phyloP scores from a whole-genome alignment of 139 green algal genomes.

The Protoeuglena noctilucae region DNA sequence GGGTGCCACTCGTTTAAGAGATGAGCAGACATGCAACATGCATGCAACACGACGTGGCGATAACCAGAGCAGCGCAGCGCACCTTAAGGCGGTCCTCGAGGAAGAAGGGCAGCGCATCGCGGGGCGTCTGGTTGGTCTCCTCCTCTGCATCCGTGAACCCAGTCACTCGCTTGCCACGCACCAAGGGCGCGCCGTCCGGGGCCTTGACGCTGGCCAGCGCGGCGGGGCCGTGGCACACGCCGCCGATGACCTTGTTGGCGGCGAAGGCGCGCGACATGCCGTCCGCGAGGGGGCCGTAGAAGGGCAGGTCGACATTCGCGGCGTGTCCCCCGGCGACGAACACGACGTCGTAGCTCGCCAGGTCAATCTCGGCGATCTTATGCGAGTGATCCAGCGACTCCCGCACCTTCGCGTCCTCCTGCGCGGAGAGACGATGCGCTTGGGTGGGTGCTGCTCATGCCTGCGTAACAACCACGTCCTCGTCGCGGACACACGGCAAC shows the following conservation, averaged over 20 bases:
- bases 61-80: too few relatives aligned
- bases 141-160: slow-evolving; percentile 29
- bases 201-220: slow-evolving; percentile 18
- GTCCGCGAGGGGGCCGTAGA: slow-evolving; percentile 2
- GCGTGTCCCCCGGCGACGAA: slow-evolving; percentile 25
- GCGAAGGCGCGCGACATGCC: slow-evolving; percentile 12
- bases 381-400: slow-evolving; percentile 12
- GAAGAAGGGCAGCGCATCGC: background rate
- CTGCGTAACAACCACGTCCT: background rate
- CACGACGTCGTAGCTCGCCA: slow-evolving; percentile 16
- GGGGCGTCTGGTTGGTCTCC: background rate
- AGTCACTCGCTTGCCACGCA: slow-evolving; percentile 14
- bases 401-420: slow-evolving; percentile 9
- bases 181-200: slow-evolving; percentile 15
- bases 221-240: slow-evolving; percentile 24
- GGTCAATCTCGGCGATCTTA: slow-evolving; percentile 7
- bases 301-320: slow-evolving; percentile 16
- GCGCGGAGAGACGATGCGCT: background rate
- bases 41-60: too few relatives aligned
- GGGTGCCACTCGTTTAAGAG: too few relatives aligned
- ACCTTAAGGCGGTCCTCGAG: too few relatives aligned
- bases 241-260: slow-evolving; percentile 16
- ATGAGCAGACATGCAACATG: too few relatives aligned
- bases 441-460: background rate
- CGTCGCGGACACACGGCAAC: background rate